These are phyloP conservation scores for Fomitopsis schrenkii DNA, from an alignment of 1,284 basidiomycete species.

Conservation along the genomic window DNA sequence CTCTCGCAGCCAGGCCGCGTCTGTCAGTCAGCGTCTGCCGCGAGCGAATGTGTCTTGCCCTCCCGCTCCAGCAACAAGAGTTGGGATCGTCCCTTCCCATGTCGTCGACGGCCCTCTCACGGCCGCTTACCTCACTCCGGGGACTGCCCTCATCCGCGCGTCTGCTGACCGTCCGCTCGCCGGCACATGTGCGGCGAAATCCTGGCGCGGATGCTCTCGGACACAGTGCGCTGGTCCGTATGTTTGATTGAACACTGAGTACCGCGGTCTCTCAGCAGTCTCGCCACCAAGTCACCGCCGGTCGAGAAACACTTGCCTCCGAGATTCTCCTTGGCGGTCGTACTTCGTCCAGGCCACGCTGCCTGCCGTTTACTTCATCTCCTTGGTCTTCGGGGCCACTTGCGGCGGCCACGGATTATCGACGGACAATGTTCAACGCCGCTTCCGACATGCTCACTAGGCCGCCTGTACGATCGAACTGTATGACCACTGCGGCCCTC, in stretches of 20 bases:
- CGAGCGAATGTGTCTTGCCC: background rate
- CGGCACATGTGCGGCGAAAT: background rate
- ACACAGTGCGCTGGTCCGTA: background rate
- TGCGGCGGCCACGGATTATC: background rate
- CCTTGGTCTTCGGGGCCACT: background rate
- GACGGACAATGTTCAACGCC: background rate
- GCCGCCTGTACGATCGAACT: background rate
- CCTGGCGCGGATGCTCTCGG: background rate
- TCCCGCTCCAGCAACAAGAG: background rate
- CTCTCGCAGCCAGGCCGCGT: background rate
- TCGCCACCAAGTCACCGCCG: background rate
- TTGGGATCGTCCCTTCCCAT: constrained; percentile 1
- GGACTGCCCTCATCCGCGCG: background rate
- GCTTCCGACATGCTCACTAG: background rate
- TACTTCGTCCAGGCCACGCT: background rate
- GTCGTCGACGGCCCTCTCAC: background rate
- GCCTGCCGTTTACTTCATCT: background rate
- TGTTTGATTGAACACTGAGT: too few relatives aligned
- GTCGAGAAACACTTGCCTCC: background rate
- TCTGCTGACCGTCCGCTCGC: background rate
- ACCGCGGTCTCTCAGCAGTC: background rate
- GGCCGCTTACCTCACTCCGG: constrained; percentile 1
- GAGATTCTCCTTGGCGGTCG: background rate
- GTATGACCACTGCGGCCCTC: background rate
- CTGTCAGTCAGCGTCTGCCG: background rate